These are phyloP conservation scores for Alternaria gaisen DNA, from an alignment of 2,329 filamentous ascomycete genomes.

Conservation along the genomic window DNA sequence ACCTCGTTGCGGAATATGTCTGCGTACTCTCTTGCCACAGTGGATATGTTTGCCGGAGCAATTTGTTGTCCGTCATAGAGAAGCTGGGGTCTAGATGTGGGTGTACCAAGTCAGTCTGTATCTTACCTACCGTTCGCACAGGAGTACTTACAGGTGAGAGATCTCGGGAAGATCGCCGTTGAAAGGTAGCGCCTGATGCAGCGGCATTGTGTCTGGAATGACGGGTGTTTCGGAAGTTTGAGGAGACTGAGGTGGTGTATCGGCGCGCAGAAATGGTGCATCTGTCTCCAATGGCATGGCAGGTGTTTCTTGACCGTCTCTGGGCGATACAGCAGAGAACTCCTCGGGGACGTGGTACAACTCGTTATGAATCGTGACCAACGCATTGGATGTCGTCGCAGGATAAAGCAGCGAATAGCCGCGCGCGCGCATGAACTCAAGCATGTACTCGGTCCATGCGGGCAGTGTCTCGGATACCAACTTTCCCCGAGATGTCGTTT, in stretches of 20 bases:
- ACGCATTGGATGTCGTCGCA: slow-evolving; percentile 59
- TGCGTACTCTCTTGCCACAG: slow-evolving; percentile 63
- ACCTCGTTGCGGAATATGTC: slow-evolving; percentile 68
- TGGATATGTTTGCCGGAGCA: slow-evolving; percentile 53
- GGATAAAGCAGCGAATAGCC: slow-evolving; percentile 87
- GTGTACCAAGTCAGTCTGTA: no score
- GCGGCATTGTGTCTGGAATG: slow-evolving; percentile 58
- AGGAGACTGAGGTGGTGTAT: slow-evolving; percentile 38
- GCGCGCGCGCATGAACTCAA: slow-evolving; percentile 77
- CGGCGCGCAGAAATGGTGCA: slow-evolving; percentile 53
- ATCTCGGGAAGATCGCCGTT: slow-evolving; percentile 59
- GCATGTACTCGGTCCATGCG: slow-evolving; percentile 79
- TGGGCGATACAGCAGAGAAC: slow-evolving; percentile 40
- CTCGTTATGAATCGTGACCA: slow-evolving; percentile 82
- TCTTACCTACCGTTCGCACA: no score
- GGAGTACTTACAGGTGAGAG: slow-evolving; percentile 42
- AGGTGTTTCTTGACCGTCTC: slow-evolving; percentile 7
- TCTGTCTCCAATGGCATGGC: slow-evolving; percentile 20
- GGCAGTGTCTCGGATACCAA: slow-evolving; percentile 73
- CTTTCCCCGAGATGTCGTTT: slow-evolving; percentile 38
- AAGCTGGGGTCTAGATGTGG: slow-evolving; percentile 60
- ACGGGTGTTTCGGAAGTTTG: slow-evolving; percentile 54
- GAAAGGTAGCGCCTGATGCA: slow-evolving; percentile 59
- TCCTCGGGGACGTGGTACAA: slow-evolving; percentile 77
- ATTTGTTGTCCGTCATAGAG: slow-evolving; percentile 69